Percentiles rank a stretch among this genome's conserved stretches.
These are phyloP conservation scores for Tolypocladium capitatum DNA, from an alignment of 2,329 filamentous ascomycete species.

Conservation along the genomic window DNA sequence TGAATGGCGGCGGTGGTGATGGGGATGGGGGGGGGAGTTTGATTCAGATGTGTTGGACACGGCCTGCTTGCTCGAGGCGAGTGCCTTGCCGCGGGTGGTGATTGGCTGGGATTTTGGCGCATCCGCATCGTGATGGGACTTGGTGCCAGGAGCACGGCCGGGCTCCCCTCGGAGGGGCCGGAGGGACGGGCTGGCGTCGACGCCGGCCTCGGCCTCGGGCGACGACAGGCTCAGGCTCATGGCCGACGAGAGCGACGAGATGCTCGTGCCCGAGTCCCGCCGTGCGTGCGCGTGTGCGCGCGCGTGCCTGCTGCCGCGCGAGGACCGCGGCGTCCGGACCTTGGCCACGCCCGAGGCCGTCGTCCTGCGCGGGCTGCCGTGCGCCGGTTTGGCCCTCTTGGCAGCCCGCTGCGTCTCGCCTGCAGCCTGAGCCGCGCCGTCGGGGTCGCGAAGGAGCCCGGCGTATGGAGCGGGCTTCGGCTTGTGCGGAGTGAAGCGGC, in stretches of 20 bases:
- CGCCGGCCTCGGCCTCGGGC: conserved; percentile 13
- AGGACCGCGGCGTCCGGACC: conserved; percentile 20
- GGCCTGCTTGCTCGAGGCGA: conserved; percentile 23
- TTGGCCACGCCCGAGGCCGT: conserved; percentile 7
- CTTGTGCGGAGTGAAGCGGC: conserved; percentile 27
- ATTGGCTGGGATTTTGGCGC: conserved; percentile 26
- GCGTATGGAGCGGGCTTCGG: conserved; percentile 36
- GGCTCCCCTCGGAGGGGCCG: conserved; percentile 14
- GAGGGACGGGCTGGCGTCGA: conserved; percentile 13
- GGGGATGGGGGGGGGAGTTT: conserved; percentile 17
- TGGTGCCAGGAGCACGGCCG: conserved; percentile 8
- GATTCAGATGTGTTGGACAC: conserved; percentile 23
- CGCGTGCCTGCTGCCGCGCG: conserved; percentile 13
- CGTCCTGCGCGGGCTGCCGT: conserved; percentile 7
- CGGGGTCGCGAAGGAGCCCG: conserved; percentile 26
- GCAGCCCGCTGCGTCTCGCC: conserved; percentile 12
- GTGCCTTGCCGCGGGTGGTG: conserved; percentile 16
- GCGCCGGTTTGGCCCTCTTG: conserved; percentile 24
- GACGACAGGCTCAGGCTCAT: conserved; percentile 26
- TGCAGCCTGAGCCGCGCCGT: conserved; percentile 2
- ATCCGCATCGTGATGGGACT: conserved; percentile 16
- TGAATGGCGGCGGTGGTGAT: conserved; percentile 1
- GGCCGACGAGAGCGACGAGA: conserved; percentile 28
- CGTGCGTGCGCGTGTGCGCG: conserved; percentile 6
- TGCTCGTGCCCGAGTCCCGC: conserved; percentile 25